These are phyloP conservation scores for Leishmania tarentolae DNA, from an alignment of 208 protist species.

Conservation along the genomic window DNA sequence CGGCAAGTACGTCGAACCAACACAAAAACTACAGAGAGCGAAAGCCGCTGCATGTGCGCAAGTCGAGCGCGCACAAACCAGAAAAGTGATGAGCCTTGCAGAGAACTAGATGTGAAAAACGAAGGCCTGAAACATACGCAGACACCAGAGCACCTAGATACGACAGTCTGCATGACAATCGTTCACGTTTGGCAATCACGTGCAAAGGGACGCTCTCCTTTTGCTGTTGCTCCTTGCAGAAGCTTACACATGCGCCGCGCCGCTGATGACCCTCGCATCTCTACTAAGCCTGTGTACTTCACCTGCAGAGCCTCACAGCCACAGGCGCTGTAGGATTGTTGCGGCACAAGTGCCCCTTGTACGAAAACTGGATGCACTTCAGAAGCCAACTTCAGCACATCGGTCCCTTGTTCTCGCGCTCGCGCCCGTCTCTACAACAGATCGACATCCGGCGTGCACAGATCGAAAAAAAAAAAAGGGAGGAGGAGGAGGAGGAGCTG, in stretches of 20 bases:
- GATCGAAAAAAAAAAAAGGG: neutral
- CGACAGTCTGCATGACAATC: neutral
- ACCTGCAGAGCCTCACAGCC: neutral
- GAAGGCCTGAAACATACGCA: neutral
- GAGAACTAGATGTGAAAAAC: neutral
- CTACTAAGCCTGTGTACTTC: neutral
- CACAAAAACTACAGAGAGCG: neutral
- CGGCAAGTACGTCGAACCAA: neutral
- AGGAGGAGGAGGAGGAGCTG: neutral
- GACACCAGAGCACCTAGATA: neutral
- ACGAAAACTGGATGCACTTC: neutral
- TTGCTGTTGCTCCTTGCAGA: neutral
- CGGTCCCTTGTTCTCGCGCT: neutral
- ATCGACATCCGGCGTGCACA: neutral
- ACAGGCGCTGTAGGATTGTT: neutral
- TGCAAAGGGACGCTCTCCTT: neutral
- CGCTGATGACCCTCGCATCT: neutral
- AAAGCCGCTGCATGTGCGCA: neutral
- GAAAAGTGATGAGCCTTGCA: neutral
- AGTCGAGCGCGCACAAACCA: neutral
- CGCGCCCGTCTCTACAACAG: neutral
- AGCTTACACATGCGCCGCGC: neutral
- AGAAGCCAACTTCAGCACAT: neutral
- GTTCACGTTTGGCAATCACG: neutral
- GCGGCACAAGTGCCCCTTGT: neutral